Evolutionary conservation across 306 rosid genomes (phyloP).

Genomic region (Cyclanthera cordifolia): DNA sequence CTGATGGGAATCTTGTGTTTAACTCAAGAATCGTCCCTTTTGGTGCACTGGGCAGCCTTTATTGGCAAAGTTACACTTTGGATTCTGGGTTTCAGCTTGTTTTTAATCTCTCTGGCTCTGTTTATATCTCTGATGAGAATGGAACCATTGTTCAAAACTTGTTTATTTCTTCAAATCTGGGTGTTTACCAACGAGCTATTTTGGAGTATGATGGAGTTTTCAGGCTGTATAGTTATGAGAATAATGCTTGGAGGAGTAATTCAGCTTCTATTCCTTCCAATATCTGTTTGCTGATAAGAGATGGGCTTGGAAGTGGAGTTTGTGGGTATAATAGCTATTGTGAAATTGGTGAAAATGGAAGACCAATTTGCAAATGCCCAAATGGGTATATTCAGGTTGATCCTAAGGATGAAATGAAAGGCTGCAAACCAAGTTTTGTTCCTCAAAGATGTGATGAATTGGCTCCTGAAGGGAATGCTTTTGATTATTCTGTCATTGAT

Average conservation of each 20-base stretch:
- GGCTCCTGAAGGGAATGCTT: neutral
- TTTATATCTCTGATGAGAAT: constrained; percentile 10
- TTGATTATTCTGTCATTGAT: constrained; percentile 6
- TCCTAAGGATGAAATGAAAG: constrained; percentile 26
- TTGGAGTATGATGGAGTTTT: constrained; percentile 51
- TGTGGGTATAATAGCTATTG: constrained; percentile 34
- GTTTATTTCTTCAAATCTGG: neutral
- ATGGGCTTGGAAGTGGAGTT: constrained; percentile 15
- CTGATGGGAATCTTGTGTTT: constrained; percentile 15
- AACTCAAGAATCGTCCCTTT: constrained; percentile 27
- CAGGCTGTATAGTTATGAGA: constrained; percentile 30
- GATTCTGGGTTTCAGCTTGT: constrained; percentile 14
- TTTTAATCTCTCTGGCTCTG: constrained; percentile 29
- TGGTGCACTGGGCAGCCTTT: neutral
- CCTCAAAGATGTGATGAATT: constrained; percentile 23
- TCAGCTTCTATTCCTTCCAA: constrained; percentile 14
- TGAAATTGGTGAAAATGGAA: neutral
- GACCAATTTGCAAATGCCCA: constrained; percentile 20
- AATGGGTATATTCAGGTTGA: constrained; percentile 18
- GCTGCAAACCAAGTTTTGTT: constrained; percentile 26
- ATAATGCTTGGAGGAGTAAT: constrained; percentile 6
- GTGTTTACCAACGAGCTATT: constrained; percentile 34
- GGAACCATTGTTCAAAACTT: constrained; percentile 6
- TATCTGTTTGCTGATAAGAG: neutral
- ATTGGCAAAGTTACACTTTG: neutral